phyloP scores from a whole-genome alignment of 2,329 filamentous ascomycete species.

The Fusarium penzigii region DNA sequence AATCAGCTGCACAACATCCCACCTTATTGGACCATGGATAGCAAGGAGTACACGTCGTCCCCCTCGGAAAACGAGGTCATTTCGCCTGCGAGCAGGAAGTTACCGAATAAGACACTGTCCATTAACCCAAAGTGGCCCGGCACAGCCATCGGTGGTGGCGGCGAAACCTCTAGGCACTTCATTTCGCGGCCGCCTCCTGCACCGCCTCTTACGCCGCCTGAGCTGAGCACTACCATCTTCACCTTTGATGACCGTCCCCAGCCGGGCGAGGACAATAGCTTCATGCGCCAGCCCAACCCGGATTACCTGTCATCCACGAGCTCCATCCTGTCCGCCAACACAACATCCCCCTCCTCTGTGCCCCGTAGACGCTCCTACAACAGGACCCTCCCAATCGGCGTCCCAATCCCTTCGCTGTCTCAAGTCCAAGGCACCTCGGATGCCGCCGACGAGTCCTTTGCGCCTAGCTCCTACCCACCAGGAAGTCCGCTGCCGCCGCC shows the following conservation, averaged over 20 bases:
- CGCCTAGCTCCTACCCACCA: slow-evolving; percentile 52
- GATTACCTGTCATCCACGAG: slow-evolving; percentile 46
- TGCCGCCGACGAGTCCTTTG: slow-evolving; percentile 37
- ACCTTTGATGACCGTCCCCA: slow-evolving; percentile 42
- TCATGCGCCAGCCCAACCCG: slow-evolving; percentile 52
- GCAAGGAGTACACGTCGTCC: slow-evolving; percentile 21
- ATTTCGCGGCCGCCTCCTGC: slow-evolving; percentile 45
- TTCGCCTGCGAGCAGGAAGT: slow-evolving; percentile 10
- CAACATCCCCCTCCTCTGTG: slow-evolving; percentile 31
- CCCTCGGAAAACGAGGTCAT: slow-evolving; percentile 5
- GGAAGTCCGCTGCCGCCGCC: slow-evolving; percentile 49
- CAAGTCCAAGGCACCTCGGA: slow-evolving; percentile 18
- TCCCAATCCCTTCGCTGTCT: slow-evolving; percentile 29
- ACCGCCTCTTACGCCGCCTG: slow-evolving; percentile 51
- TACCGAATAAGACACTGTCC: slow-evolving; percentile 18
- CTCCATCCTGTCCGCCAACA: slow-evolving; percentile 27
- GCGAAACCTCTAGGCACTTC: slow-evolving; percentile 31
- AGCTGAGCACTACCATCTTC: slow-evolving; percentile 44
- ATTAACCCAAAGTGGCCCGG: slow-evolving; percentile 30
- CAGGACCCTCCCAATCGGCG: slow-evolving; percentile 40
- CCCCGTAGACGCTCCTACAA: slow-evolving; percentile 46
- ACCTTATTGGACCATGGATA: slow-evolving; percentile 28
- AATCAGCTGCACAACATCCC: slow-evolving; percentile 16
- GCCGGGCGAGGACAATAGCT: slow-evolving; percentile 31
- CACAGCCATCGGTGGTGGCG: slow-evolving; percentile 19